Conservation (phyloP, 768 basidiomycete species). For the Calocybe indica region DNA sequence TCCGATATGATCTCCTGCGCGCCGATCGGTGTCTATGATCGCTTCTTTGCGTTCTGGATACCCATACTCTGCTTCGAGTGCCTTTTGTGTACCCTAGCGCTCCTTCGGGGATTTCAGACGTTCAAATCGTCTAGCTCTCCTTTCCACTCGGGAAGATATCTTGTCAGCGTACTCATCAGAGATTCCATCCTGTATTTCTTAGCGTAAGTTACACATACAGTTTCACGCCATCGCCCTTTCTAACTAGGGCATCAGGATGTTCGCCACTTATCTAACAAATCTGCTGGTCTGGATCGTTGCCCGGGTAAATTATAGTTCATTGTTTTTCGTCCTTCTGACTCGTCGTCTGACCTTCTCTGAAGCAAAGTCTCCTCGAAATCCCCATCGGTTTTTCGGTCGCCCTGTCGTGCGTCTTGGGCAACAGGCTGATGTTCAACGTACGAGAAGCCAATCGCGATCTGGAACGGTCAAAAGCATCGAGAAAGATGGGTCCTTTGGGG, state of each 20-base stretch:
- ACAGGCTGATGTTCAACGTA: constrained; percentile 50
- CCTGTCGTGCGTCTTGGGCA: constrained; percentile 53
- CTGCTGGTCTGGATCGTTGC: constrained; percentile 34
- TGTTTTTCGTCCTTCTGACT: not conserved
- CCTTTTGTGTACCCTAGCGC: constrained; percentile 43
- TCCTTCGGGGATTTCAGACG: constrained; percentile 43
- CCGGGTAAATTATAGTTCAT: constrained; percentile 18
- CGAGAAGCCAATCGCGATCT: constrained; percentile 31
- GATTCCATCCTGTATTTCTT: constrained; percentile 55
- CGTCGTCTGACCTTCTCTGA: not conserved
- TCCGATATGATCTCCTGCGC: constrained; percentile 34
- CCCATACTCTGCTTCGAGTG: constrained; percentile 51
- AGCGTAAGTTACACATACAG: constrained; percentile 31
- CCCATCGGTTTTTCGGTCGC: constrained; percentile 55
- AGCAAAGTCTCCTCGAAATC: constrained; percentile 40
- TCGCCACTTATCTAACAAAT: constrained; percentile 49
- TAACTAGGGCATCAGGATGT: constrained; percentile 32
- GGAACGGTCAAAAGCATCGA: not conserved
- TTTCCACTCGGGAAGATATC: constrained; percentile 34
- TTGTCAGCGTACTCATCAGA: constrained; percentile 45
- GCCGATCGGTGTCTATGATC: constrained; percentile 27
- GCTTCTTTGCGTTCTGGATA: constrained; percentile 56
- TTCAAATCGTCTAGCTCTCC: constrained; percentile 28
- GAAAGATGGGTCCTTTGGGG: no score
- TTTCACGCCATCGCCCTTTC: not conserved